Base-by-base conservation (phyloP, 345 rosid genomes). In the Rhizophora mangle region DNA sequence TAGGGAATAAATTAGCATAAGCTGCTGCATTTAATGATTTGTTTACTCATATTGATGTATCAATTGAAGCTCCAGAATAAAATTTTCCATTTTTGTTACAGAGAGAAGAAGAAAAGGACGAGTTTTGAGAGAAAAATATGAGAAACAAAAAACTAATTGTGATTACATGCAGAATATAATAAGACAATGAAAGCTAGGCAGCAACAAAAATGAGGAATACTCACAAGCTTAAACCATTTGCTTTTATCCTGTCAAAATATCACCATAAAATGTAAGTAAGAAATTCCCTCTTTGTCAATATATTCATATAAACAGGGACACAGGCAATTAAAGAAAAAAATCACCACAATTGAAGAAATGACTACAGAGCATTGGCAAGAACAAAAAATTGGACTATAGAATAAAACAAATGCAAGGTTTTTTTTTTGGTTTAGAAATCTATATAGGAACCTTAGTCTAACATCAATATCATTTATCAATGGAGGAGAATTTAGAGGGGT, bases 211-310 rank as follows among this genome's bases (percentile, higher is more conserved):
- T 0, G 29, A 66, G n/a, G 80, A 59, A 49, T 65, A 89, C 98
- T 91, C 81, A 92, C 97, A 64, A 70, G 89, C 54, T 69, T 82
- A 69, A 87, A 92, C 98, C 98, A 94, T 78, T 60, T 89, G 83
- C 77, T 84, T 47, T 84, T 88, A 36, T 82, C 92, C 98, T 94
- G 96, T 43, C 65, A 82, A 64, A 61, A 81, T 65, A 43, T 37
- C 58, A 78, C 77, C 67, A 82, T 56, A 72, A 65, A 20, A 34
- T 54, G 59, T 78, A 61, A 79, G 70, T 51, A 32, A 16, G 19
- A 51, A 49, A 8, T 34, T 6, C n/a, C 8, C 22, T 58, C 63
- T 71, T 37, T 56, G 59, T 34, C 47, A 56, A 9, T 68, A 46
- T 55, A 67, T 69, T 49, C 57, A 47, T 47, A 30, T 65, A 31